Base-by-base conservation (phyloP, 768 basidiomycete species). In the Boletus sp. region DNA sequence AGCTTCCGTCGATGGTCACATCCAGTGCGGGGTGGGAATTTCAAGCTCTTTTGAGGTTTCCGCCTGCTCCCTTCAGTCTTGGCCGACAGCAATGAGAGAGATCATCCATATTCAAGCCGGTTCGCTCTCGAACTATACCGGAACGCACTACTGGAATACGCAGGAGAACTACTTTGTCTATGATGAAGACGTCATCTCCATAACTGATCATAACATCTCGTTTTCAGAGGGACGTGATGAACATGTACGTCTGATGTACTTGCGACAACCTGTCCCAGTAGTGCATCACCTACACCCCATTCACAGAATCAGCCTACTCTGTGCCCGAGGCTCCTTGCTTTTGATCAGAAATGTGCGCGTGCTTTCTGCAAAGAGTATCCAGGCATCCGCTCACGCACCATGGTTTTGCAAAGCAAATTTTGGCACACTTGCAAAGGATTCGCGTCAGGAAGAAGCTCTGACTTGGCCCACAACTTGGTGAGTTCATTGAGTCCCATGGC, bases 101-200 rank as follows among this genome's bases (percentile, higher is more conserved):
- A 88, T 90, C 56, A 69, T 92, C 54, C 85, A 92, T 67, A 74
- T 92, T 47, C 89, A 91, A 69, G 87, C 87, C 0, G 88, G 88
- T 51, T 67, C 75, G 33, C 63, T 80, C 41, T 77, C 88, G 19
- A 90, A 91, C 63, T 83, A 83, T 63, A 70, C 79, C 19, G 88
- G 87, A 43, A 82, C 87, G 0, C 89, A 91, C 62, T 90, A 88
- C 61, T 92, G 88, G 88, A 90, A 90, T 63, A 79, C 86, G 1
- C 88, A 90, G 68, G 85, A 89, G 67, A 77, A 70, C 57, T 90
- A 90, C 66, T 79, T 85, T 59, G 73, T 75, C 0, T 79, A 79
- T 55, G 73, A 74, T 21, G 77, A 77, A 44, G 70, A 67, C 37
- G 73, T 76, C 50, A 76, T 78, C 23, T 62, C 77, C 5, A 52